A percentile compares a stretch with the other conserved stretches of the same genome.
phyloP scores from a whole-genome alignment of 805 yeast species.

The Candida quercuum region DNA sequence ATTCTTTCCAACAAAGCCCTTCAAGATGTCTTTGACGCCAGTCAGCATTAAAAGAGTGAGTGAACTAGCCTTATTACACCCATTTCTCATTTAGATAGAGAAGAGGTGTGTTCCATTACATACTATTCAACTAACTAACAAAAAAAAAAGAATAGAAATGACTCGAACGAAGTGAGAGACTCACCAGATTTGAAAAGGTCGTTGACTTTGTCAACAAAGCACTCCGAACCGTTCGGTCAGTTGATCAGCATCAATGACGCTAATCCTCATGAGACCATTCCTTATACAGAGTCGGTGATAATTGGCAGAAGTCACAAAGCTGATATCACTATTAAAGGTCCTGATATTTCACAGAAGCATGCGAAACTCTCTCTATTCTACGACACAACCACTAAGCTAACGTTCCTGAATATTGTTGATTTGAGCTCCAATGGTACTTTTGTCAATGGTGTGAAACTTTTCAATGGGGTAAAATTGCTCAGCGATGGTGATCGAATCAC shows the following conservation, averaged over 20 bases:
- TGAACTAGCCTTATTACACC: neutral
- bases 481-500: constrained; percentile 60
- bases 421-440: constrained; percentile 58
- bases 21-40: neutral
- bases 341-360: constrained; percentile 63
- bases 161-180: constrained; percentile 6
- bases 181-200: constrained; percentile 11
- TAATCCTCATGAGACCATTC: constrained; percentile 21
- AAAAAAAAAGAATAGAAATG: constrained; percentile 2
- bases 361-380: constrained; percentile 45
- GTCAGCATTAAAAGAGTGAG: constrained; percentile 1
- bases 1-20: neutral
- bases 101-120: no score
- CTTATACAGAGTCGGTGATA: constrained; percentile 26
- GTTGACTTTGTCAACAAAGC: no score
- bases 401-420: constrained; percentile 47
- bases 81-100: neutral
- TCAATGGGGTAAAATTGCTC: constrained; percentile 41
- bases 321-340: constrained; percentile 47
- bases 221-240: constrained; percentile 9
- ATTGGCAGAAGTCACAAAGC: constrained; percentile 59
- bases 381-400: constrained; percentile 28
- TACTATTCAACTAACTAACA: no score
- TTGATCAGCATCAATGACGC: constrained; percentile 12
- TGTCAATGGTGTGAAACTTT: constrained; percentile 52